These are phyloP conservation scores for Geranomyces variabilis DNA, from an alignment of 192 early-diverging fungal species.

Conservation along the genomic window DNA sequence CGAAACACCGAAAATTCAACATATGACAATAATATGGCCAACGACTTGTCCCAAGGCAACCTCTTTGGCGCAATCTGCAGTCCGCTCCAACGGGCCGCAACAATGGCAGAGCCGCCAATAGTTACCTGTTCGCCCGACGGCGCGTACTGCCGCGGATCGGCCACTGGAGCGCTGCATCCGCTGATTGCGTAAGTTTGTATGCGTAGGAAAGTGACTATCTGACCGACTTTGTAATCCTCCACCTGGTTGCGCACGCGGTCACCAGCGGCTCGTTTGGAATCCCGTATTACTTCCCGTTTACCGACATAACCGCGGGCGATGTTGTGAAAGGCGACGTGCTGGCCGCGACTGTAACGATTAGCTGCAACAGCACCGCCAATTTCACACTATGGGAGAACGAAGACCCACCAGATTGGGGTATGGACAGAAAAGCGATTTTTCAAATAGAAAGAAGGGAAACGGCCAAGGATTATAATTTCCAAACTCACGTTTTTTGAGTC, in stretches of 20 bases:
- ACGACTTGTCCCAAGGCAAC: background rate
- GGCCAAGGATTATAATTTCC: too few species aligned
- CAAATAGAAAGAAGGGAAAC: too few species aligned
- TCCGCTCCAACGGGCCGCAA: too few species aligned
- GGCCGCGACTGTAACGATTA: background rate
- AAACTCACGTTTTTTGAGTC: too few species aligned
- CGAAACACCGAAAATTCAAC: background rate
- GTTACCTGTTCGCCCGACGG: too few species aligned
- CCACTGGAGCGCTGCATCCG: too few species aligned
- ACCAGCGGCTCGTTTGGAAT: background rate
- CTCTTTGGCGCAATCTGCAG: background rate
- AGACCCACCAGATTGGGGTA: too few species aligned
- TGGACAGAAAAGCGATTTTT: too few species aligned
- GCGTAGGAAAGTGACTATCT: too few species aligned
- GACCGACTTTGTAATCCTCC: background rate
- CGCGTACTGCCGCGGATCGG: too few species aligned
- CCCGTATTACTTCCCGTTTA: background rate
- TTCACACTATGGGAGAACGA: background rate
- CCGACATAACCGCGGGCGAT: background rate
- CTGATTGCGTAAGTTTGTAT: too few species aligned
- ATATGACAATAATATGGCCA: background rate
- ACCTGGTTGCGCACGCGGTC: background rate
- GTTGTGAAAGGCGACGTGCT: background rate
- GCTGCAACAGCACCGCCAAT: background rate
- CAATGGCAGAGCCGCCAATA: too few species aligned